Percentiles rank a stretch among this genome's conserved stretches.
These are phyloP conservation scores for Phytopythium montanum DNA, from an alignment of 352 stramenopile species.

Conservation along the genomic window DNA sequence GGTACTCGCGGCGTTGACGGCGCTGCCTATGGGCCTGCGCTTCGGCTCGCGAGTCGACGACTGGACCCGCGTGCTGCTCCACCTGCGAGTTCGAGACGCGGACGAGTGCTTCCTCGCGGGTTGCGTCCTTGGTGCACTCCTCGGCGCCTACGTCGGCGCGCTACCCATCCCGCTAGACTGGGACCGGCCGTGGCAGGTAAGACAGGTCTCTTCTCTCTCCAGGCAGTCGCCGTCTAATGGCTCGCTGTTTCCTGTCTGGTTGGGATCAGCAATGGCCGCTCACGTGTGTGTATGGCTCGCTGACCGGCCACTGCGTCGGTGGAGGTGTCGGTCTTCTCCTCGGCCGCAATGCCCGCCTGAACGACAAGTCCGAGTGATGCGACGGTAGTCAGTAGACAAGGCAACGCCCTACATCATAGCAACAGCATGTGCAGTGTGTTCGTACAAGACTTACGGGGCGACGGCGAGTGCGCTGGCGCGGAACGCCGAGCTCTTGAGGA, in stretches of 20 bases:
- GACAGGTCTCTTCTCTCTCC: not conserved
- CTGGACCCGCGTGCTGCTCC: slow-evolving; percentile 54
- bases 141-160: slow-evolving; percentile 72
- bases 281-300: slow-evolving; percentile 73
- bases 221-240: not conserved
- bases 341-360: not conserved
- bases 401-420: not conserved
- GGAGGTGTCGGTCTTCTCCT: slow-evolving; percentile 24
- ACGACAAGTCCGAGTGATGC: slow-evolving; percentile 1
- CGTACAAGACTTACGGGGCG: not conserved
- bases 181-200: slow-evolving; percentile 86
- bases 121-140: slow-evolving; percentile 46
- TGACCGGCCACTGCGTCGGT: slow-evolving; percentile 45
- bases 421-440: not conserved
- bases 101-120: slow-evolving; percentile 50
- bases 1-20: slow-evolving; percentile 44
- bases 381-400: not conserved
- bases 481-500: slow-evolving; percentile 70
- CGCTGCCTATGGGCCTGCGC: slow-evolving; percentile 41
- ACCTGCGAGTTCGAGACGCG: slow-evolving; percentile 31
- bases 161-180: slow-evolving; percentile 83
- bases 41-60: slow-evolving; percentile 27
- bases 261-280: slow-evolving; percentile 79
- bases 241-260: not conserved
- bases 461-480: slow-evolving; percentile 32